These are phyloP conservation scores for Pseudohalonectria lignicola DNA, from an alignment of 2,329 filamentous ascomycete genomes.

Conservation along the genomic window DNA sequence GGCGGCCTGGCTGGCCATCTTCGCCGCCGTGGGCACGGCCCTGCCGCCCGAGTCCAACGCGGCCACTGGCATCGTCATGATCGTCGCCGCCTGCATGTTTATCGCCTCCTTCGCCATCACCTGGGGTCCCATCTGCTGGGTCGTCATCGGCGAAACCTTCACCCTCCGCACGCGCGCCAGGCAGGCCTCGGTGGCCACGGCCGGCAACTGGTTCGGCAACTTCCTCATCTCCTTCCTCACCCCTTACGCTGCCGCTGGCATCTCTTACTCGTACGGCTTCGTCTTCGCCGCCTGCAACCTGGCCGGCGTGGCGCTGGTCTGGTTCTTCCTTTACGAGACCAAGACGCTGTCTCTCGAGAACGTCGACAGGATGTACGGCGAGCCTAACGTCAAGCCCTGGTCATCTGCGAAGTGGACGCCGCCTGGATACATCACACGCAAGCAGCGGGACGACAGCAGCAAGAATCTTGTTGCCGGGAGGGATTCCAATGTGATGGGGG, in stretches of 20 bases:
- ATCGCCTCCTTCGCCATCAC: conserved; percentile 60
- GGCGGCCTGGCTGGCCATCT: conserved; percentile 52
- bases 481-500: no score
- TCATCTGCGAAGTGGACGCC: conserved; percentile 2
- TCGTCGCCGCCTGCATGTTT: conserved; percentile 64
- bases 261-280: conserved; percentile 2
- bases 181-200: conserved; percentile 2
- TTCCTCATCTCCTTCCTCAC: conserved; percentile 3
- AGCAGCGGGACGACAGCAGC: no score
- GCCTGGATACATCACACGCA: conserved; percentile 1
- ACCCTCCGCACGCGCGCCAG: conserved; percentile 33
- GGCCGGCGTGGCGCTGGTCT: conserved; percentile 34
- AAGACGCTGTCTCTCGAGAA: conserved; percentile 75
- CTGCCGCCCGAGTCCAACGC: conserved; percentile 8
- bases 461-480: no score
- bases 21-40: conserved; percentile 40
- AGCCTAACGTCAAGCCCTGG: conserved; percentile 17
- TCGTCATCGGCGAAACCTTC: conserved; percentile 56
- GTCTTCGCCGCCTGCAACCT: conserved; percentile 3
- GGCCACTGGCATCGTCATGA: conserved; percentile 51
- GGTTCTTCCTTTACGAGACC: conserved; percentile 73
- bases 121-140: conserved; percentile 63
- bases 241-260: background rate
- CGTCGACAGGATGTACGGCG: conserved; percentile 66
- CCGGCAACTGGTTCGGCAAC: conserved; percentile 6